phyloP scores from a whole-genome alignment of 257 asterid species.

The Oldenlandia corymbosa region DNA sequence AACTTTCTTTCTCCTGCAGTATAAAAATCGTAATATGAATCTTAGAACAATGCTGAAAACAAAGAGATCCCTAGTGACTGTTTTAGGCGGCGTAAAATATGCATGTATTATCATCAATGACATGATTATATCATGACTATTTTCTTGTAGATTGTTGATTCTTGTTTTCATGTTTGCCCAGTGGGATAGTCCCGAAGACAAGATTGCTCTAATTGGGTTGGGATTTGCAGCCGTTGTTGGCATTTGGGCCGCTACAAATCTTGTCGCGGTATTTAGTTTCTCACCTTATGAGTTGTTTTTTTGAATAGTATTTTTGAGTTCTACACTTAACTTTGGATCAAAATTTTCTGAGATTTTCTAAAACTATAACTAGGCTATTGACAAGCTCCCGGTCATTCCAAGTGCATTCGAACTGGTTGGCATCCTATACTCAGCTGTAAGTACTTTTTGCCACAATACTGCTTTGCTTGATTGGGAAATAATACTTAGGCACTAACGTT shows the following conservation, averaged over 20 bases:
- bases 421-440: slow-evolving; percentile 70
- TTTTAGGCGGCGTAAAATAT: not conserved
- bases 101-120: not conserved
- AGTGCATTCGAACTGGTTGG: slow-evolving; percentile 71
- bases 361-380: slow-evolving; percentile 49
- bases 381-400: slow-evolving; percentile 72
- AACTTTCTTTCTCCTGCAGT: not conserved
- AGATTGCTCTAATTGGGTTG: slow-evolving; percentile 71
- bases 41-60: not conserved
- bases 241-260: slow-evolving; percentile 71
- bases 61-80: not conserved
- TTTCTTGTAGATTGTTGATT: not conserved
- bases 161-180: slow-evolving; percentile 24
- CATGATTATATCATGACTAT: not conserved
- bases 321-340: slow-evolving; percentile 5
- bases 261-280: slow-evolving; percentile 46
- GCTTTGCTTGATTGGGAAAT: slow-evolving; percentile 1
- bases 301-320: not conserved
- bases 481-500: too few species aligned
- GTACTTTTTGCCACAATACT: slow-evolving; percentile 14
- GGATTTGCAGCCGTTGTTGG: slow-evolving; percentile 81
- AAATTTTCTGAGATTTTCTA: slow-evolving; percentile 16
- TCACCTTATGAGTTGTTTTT: not conserved
- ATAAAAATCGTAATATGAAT: not conserved
- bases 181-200: slow-evolving; percentile 95